Evolutionary conservation across 305 asterid genomes (phyloP), one percentile per base, ranked within the genome.

Genomic region (Fraxinus nigra): DNA sequence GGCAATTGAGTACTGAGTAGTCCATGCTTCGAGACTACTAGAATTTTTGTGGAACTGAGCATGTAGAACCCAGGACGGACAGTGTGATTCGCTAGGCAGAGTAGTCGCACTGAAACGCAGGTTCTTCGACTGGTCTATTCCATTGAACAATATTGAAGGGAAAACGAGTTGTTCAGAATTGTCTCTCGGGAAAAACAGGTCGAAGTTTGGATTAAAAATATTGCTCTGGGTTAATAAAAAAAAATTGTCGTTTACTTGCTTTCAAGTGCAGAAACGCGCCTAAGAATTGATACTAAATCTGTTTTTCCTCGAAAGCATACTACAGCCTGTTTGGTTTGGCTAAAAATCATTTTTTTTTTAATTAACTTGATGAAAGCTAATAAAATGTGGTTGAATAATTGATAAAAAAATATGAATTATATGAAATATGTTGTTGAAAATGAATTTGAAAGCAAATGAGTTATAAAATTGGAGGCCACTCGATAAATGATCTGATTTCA

Each of bases 71-170:
- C 4, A 7, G 28, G 67, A 6, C 2, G 24, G 61, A 18, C 22
- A 1, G 24, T 54, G n/a, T 4, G 65, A 54, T n/a, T 6, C 1
- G 65, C 65, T 54, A 54, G 65, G 65, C 26, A 18, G 65, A 54
- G 24, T 54, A 5, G 26, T n/a, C 10, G 65, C 65, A 5, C 26
- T 54, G 63, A 51, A 51, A 46, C 1, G 22, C 63, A 51, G 24
- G 63, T 51, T 51, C 63, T 16, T 51, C 63, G 63, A 54, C 63
- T 6, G 59, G 7, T 3, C 43, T 73, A 56, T 7, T 56, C 22
- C 67, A 56, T 20, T 56, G 40, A 16, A 28, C 37, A 78, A 85
- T 87, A 87, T 87, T 82, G 79, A 73, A 82, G 81, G 75, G 78
- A 16, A 73, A 85, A 77, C 3, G 83, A 81, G 16, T 43, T 79